Conservation (phyloP, 2,329 filamentous ascomycete genomes). For the Zasmidium cellare region DNA sequence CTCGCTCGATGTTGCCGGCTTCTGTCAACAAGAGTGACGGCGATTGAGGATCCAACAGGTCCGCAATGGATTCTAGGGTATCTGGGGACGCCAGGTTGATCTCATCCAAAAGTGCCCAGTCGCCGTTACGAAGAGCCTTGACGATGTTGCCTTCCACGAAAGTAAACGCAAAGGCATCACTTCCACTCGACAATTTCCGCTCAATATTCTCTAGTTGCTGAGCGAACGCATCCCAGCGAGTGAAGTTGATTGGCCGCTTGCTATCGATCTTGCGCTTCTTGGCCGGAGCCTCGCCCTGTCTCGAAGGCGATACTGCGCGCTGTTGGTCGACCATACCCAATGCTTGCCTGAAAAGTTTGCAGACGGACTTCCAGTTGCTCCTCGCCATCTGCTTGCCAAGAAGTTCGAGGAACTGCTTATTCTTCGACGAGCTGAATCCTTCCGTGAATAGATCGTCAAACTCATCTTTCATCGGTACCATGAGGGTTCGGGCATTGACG, state of each 20-base stretch:
- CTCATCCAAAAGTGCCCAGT: constrained; percentile 96
- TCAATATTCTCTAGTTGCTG: constrained; percentile 75
- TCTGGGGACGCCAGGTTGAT: constrained; percentile 96
- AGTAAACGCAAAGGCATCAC: constrained; percentile 82
- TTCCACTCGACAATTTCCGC: constrained; percentile 70
- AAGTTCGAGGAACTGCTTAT: constrained; percentile 80
- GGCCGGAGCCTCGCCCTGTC: constrained; percentile 58
- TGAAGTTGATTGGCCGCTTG: constrained; percentile 45
- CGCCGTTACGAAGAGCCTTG: constrained; percentile 90
- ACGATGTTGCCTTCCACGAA: constrained; percentile 97
- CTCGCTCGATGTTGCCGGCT: constrained; percentile 86
- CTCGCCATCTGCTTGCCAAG: constrained; percentile 77
- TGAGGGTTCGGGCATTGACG: constrained; percentile 82
- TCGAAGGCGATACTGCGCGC: constrained; percentile 48
- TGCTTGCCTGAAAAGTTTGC: constrained; percentile 84
- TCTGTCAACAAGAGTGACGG: constrained; percentile 90
- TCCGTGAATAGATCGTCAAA: constrained; percentile 86
- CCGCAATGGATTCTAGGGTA: constrained; percentile 89
- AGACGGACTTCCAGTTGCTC: constrained; percentile 82
- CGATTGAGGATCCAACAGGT: constrained; percentile 72
- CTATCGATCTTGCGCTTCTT: constrained; percentile 70
- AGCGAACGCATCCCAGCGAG: constrained; percentile 80
- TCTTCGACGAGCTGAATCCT: constrained; percentile 86
- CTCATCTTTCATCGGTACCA: constrained; percentile 87
- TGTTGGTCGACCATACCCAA: constrained; percentile 77